Evolutionary conservation across 2,329 filamentous ascomycete genomes (phyloP).

Genomic region (Diplodia corticola): DNA sequence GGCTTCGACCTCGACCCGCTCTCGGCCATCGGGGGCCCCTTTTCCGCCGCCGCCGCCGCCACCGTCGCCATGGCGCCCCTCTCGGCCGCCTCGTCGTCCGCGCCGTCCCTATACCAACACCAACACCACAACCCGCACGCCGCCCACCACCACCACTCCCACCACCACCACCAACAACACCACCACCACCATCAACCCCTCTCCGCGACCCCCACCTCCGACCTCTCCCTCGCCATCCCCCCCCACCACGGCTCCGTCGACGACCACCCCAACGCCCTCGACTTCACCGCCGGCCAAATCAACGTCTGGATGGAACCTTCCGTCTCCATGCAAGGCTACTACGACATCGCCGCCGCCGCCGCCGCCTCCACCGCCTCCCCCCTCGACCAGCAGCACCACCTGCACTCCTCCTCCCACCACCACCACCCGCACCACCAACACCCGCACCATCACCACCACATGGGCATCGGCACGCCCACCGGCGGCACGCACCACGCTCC

Average conservation of each 20-base stretch:
- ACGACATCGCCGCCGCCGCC: slow-evolving; percentile 1
- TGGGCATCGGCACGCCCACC: background rate
- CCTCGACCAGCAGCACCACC: slow-evolving; percentile 3
- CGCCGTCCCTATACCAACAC: background rate
- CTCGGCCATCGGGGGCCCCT: slow-evolving; percentile 18
- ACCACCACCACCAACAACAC: slow-evolving; percentile 27
- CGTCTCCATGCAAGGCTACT: slow-evolving; percentile 29
- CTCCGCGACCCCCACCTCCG: background rate
- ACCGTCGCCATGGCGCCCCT: background rate
- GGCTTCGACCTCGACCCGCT: slow-evolving; percentile 30
- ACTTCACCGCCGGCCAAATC: slow-evolving; percentile 44
- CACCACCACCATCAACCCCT: slow-evolving; percentile 27
- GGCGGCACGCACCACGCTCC: background rate
- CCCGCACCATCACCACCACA: background rate
- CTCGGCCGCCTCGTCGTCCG: background rate
- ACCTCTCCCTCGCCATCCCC: background rate
- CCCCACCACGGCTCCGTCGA: background rate
- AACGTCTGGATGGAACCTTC: slow-evolving; percentile 42
- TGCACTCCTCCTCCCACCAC: background rate
- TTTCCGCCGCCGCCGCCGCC: background rate
- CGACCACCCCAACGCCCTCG: slow-evolving; percentile 38
- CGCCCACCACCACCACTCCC: slow-evolving; percentile 34
- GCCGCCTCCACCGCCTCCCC: background rate
- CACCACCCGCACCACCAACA: background rate
- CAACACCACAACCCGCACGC: slow-evolving; percentile 36